Percentiles rank a stretch among this genome's conserved stretches.
Evolutionary conservation across 2,329 filamentous ascomycete genomes (phyloP).

Genomic region (Apiospora sp.): DNA sequence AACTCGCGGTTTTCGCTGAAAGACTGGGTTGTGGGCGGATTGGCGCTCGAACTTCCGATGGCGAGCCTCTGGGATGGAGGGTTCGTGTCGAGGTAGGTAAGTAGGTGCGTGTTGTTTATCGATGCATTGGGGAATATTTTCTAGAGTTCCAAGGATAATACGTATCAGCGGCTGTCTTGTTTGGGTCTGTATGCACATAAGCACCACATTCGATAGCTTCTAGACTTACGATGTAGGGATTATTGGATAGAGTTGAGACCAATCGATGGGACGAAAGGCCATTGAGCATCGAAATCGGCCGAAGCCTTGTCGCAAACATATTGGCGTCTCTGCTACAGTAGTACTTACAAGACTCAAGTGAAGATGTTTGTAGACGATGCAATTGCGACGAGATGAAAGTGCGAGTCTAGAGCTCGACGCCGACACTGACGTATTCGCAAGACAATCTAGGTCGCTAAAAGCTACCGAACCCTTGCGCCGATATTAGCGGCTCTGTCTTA

Average conservation of each 20-base stretch:
- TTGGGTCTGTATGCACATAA: background rate
- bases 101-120: conserved; percentile 56
- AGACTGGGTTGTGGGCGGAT: conserved; percentile 68
- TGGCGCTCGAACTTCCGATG: conserved; percentile 64
- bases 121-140: conserved; percentile 63
- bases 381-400: background rate
- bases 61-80: conserved; percentile 63
- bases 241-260: conserved; percentile 57
- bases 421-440: conserved; percentile 12
- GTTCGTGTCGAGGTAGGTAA: conserved; percentile 66
- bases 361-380: background rate
- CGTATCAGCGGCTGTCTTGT: background rate
- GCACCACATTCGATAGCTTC: conserved; percentile 12
- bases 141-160: conserved; percentile 44
- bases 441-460: background rate
- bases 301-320: conserved; percentile 45
- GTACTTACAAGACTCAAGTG: background rate
- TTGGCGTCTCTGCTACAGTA: conserved; percentile 24
- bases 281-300: conserved; percentile 35
- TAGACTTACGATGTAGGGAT: conserved; percentile 61
- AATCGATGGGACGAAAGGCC: conserved; percentile 37
- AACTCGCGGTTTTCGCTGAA: conserved; percentile 69
- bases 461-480: background rate
- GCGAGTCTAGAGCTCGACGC: background rate
- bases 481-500: conserved; percentile 11